Conservation (phyloP, 345 rosid genomes). For the Adansonia digitata region DNA sequence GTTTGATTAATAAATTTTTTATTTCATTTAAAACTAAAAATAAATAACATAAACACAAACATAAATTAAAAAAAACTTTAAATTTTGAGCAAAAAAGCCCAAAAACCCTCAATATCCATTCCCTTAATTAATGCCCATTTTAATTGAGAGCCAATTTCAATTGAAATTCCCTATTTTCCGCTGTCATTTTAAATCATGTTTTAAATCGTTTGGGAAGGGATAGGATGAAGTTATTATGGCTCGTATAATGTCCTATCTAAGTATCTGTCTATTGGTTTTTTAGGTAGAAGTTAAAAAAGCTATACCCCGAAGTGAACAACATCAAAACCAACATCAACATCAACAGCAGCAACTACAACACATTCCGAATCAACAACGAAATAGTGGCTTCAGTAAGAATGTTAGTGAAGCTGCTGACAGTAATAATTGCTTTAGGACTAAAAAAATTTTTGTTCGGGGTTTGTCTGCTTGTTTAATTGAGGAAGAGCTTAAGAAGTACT, state of each 20-base stretch:
- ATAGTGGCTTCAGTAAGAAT: conserved; percentile 18
- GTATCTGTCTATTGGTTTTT: too few species aligned
- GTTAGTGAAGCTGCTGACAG: conserved; percentile 23
- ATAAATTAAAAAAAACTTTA: too few species aligned
- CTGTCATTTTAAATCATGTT: too few species aligned
- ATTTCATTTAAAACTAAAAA: too few species aligned
- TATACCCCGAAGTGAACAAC: conserved; percentile 37
- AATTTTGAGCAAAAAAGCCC: too few species aligned
- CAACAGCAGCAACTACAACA: conserved; percentile 26
- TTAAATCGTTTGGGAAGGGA: conserved; percentile 3
- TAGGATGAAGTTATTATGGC: background rate
- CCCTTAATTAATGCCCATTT: too few species aligned
- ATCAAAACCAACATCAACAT: conserved; percentile 25
- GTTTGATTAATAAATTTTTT: too few species aligned
- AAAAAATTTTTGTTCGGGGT: conserved; percentile 84
- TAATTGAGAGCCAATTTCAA: too few species aligned
- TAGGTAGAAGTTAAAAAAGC: conserved; percentile 64
- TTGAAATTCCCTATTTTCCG: too few species aligned
- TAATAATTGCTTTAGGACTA: conserved; percentile 30
- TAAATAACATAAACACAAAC: too few species aligned
- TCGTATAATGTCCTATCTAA: background rate
- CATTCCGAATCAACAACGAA: conserved; percentile 15
- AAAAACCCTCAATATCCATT: too few species aligned
- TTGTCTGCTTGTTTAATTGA: conserved; percentile 55
- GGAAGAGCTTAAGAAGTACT: conserved; percentile 65